Conservation (phyloP, 495 filamentous ascomycete genomes). For the Aspergillus sclerotiicarbonarius region DNA sequence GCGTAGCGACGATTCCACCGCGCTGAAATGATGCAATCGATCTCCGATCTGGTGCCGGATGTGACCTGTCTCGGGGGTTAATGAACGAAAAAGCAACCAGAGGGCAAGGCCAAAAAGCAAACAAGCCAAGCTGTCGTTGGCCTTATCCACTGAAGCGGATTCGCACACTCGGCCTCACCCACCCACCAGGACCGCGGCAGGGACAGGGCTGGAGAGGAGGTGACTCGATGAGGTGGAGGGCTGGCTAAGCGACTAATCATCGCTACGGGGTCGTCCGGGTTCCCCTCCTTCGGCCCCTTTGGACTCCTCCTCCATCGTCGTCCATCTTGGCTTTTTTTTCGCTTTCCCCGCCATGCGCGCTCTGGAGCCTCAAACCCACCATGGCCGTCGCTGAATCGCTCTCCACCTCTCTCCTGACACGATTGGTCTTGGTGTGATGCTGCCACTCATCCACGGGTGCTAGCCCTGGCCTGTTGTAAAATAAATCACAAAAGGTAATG, state of each 20-base stretch:
- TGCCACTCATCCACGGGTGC: background rate
- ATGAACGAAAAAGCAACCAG: too few relatives aligned
- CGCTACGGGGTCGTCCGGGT: too few relatives aligned
- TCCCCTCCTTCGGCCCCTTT: background rate
- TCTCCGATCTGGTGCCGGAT: too few relatives aligned
- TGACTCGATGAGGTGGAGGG: too few relatives aligned
- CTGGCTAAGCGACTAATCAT: too few relatives aligned
- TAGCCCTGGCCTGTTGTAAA: background rate
- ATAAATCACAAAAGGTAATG: background rate
- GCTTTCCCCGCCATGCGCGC: constrained; percentile 2
- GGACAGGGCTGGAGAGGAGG: too few relatives aligned
- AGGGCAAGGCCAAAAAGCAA: background rate
- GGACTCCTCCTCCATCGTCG: background rate
- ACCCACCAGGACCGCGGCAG: too few relatives aligned
- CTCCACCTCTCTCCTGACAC: constrained; percentile 2
- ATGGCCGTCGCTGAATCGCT: constrained; percentile 14
- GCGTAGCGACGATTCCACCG: too few relatives aligned
- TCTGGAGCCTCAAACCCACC: constrained; percentile 10
- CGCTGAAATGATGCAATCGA: too few relatives aligned
- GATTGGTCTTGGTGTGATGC: background rate
- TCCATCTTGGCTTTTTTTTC: constrained; percentile 1
- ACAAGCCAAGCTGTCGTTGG: background rate
- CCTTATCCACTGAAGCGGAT: too few relatives aligned
- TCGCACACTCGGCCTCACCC: too few relatives aligned
- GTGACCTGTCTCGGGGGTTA: too few relatives aligned